phyloP scores from a whole-genome alignment of 1,139 yeast species.

The Taphrina wiesneri region DNA sequence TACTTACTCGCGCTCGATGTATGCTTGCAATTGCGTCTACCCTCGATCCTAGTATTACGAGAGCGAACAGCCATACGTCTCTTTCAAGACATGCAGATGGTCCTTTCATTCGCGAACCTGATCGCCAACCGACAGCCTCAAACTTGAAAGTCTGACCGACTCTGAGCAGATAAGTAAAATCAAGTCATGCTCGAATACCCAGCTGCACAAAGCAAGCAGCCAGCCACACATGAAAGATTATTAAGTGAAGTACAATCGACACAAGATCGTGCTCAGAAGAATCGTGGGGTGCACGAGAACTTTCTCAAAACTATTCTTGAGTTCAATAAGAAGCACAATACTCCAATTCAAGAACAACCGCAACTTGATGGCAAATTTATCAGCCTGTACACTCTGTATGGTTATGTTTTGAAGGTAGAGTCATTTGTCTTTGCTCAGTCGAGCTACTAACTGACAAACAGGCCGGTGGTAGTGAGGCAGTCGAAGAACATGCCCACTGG shows the following conservation, averaged over 20 bases:
- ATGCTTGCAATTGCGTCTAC: too few relatives aligned
- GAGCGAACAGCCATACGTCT: too few relatives aligned
- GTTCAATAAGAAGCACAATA: constrained; percentile 15
- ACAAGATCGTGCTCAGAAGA: constrained; percentile 9
- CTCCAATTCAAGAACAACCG: constrained; percentile 16
- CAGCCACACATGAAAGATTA: background rate
- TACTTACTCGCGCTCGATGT: too few relatives aligned
- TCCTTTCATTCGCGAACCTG: too few relatives aligned
- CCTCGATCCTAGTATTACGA: too few relatives aligned
- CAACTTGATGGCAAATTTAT: constrained; percentile 9
- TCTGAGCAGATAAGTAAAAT: too few relatives aligned
- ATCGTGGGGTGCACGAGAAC: constrained; percentile 11
- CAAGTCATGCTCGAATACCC: background rate
- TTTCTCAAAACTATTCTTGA: constrained; percentile 19
- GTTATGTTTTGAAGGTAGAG: constrained; percentile 23
- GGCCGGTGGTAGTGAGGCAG: constrained; percentile 26
- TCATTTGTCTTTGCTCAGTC: background rate
- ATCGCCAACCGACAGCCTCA: too few relatives aligned
- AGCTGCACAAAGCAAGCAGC: background rate
- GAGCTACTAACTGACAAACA: background rate
- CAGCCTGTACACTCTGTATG: constrained; percentile 20
- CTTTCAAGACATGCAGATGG: too few relatives aligned
- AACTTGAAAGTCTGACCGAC: too few relatives aligned
- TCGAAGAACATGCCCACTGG: constrained; percentile 9
- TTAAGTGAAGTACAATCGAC: background rate